These are phyloP conservation scores for Axilococcus clingmanii DNA, from an alignment of 139 green algal genomes.

Conservation along the genomic window DNA sequence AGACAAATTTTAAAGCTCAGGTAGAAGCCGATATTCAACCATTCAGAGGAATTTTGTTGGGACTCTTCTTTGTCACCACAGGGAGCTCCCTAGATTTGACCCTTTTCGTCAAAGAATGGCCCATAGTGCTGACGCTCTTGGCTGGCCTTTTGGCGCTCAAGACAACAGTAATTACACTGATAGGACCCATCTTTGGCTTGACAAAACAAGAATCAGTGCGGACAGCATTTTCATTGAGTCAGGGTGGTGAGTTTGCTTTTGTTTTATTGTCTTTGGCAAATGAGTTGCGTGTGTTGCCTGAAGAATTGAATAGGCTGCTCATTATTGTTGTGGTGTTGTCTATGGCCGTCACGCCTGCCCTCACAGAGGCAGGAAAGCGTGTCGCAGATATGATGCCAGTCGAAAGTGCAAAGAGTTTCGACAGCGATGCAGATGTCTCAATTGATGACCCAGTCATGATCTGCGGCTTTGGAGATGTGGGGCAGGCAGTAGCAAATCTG, in stretches of 20 bases:
- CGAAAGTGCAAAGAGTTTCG: background rate
- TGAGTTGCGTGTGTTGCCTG: constrained; percentile 65
- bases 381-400: constrained; percentile 18
- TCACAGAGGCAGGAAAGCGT: constrained; percentile 54
- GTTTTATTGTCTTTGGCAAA: constrained; percentile 84
- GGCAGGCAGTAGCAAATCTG: constrained; percentile 80
- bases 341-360: constrained; percentile 85
- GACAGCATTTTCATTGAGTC: constrained; percentile 78
- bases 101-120: constrained; percentile 56
- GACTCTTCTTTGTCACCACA: constrained; percentile 88
- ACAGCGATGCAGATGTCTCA: constrained; percentile 16
- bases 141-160: constrained; percentile 78
- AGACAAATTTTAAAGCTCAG: constrained; percentile 73
- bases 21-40: constrained; percentile 84
- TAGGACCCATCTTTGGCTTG: constrained; percentile 69
- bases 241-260: constrained; percentile 98
- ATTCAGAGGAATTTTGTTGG: constrained; percentile 84
- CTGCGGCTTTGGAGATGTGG: constrained; percentile 69
- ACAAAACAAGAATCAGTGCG: constrained; percentile 58
- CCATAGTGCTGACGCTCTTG: constrained; percentile 57
- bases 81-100: constrained; percentile 55
- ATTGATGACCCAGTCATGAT: constrained; percentile 57
- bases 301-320: constrained; percentile 81
- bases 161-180: constrained; percentile 62
- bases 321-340: constrained; percentile 91